A percentile compares a stretch with the other conserved stretches of the same genome.
Conservation (phyloP, 2,329 filamentous ascomycete genomes). For the Neofusicoccum parvum region DNA sequence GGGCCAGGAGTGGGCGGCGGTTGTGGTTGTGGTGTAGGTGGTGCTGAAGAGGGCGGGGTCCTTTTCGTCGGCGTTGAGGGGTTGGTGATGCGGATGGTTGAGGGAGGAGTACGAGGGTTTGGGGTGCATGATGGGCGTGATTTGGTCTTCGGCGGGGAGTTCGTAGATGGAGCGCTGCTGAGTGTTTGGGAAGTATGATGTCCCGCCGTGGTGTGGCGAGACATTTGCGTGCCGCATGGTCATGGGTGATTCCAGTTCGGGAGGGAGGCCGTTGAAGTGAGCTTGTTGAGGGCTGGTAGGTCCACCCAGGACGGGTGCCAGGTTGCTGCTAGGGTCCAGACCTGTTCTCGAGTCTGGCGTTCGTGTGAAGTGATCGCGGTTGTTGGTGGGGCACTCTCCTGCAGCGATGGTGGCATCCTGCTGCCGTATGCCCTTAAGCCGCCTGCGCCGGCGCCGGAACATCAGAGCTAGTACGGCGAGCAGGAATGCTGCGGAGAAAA, state of each 20-base stretch:
- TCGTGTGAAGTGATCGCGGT: background rate
- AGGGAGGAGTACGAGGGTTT: background rate
- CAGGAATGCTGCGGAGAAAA: background rate
- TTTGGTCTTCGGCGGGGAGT: background rate
- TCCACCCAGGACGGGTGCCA: background rate
- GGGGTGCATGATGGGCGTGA: background rate
- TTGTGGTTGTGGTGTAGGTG: background rate
- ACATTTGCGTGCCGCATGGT: background rate
- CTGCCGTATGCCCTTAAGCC: background rate
- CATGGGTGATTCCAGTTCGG: slow-evolving; percentile 1
- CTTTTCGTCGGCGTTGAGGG: slow-evolving; percentile 1
- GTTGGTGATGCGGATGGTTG: background rate
- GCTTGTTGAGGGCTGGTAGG: background rate
- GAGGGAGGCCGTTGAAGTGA: background rate
- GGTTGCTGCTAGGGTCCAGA: background rate
- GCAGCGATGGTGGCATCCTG: background rate
- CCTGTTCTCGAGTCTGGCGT: background rate
- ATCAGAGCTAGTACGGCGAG: background rate
- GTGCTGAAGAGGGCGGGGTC: background rate
- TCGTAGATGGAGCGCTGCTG: slow-evolving; percentile 7
- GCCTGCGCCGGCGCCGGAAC: slow-evolving; percentile 3
- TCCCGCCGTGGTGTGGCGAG: background rate
- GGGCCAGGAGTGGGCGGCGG: background rate
- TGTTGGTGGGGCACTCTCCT: background rate
- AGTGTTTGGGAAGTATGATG: background rate